Evolutionary conservation across 2,329 filamentous ascomycete species (phyloP), one percentile per base, ranked within the genome.

Genomic region (Aspergillus piperis): DNA sequence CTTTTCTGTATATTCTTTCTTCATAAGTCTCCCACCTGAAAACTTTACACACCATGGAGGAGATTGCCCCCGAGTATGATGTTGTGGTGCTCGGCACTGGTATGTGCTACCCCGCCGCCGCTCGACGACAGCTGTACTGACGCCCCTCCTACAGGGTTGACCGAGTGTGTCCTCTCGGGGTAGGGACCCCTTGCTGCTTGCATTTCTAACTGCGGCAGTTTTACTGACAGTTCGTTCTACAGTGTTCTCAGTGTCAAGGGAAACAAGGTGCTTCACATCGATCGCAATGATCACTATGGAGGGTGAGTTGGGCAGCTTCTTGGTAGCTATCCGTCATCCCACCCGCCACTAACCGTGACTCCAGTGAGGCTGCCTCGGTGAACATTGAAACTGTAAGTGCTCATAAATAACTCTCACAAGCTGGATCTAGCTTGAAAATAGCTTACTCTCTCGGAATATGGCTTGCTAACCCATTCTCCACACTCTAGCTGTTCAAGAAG

Each of bases 161-260:
- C 94, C 66, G 95, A 99, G 87, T 99, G 95, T 82, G 95, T 99
- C 76, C 90, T 99, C 71, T 97, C 94, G 77, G 95, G 94, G 92
- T 96, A 90, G 82, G 50, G 53, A 49, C 50, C 54, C 32, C 54
- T 57, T 48, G 19, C 48, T 47, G 49, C n/a, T 25, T 8, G 36
- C 15, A 27, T 36, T 11, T 19, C 58, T 21, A 67, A 67, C 70
- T 17, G 1, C 64, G 49, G 50, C 51, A 68, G 47, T 57, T 53
- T 53, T 54, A 70, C 72, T 60, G 68, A 66, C 39, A 32, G 44
- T 19, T 54, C 39, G 15, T 52, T 15, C 54, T 67, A 62, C 72
- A 92, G 93, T 80, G 93, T 99, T 64, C 83, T 98, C 76, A 96
- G 92, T 83, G 94, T 98, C 73, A 97, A 98, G 85, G 94, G 94